phyloP scores from a whole-genome alignment of 768 basidiomycete species.

The Pulveroboletus sp. region DNA sequence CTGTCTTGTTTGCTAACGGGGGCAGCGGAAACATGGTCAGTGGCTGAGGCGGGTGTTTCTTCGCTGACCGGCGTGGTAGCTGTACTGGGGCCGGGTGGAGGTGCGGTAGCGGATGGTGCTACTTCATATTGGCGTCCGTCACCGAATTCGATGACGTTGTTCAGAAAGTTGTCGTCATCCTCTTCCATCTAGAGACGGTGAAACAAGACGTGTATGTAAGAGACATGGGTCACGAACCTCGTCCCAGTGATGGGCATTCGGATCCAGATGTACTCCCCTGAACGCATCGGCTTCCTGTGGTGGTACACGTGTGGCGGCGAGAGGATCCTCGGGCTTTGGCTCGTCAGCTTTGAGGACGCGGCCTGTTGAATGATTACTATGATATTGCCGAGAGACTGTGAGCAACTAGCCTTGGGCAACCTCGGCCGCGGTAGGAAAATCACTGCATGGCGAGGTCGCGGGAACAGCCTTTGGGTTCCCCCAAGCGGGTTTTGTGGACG shows the following conservation, averaged over 20 bases:
- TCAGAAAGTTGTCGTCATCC: conserved; percentile 88
- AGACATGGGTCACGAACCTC: conserved; percentile 61
- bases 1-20: conserved; percentile 82
- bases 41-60: conserved; percentile 13
- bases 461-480: conserved; percentile 50
- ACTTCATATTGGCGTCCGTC: conserved; percentile 93
- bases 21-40: conserved; percentile 25
- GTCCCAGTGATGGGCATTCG: conserved; percentile 97
- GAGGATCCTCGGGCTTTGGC: conserved; percentile 52
- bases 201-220: conserved; percentile 1
- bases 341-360: conserved; percentile 26
- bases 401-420: conserved; percentile 72
- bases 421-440: conserved; percentile 97
- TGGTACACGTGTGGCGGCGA: conserved; percentile 53
- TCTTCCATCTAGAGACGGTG: conserved; percentile 68
- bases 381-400: neutral
- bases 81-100: conserved; percentile 22
- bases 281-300: conserved; percentile 91
- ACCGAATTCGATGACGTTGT: conserved; percentile 90
- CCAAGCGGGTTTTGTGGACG: conserved; percentile 63
- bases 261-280: conserved; percentile 88
- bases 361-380: conserved; percentile 18
- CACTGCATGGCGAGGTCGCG: conserved; percentile 41
- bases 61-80: conserved; percentile 7
- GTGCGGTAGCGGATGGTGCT: conserved; percentile 42